Evolutionary conservation across 2,329 filamentous ascomycete genomes (phyloP).

Genomic region (Claviceps digitariae): DNA sequence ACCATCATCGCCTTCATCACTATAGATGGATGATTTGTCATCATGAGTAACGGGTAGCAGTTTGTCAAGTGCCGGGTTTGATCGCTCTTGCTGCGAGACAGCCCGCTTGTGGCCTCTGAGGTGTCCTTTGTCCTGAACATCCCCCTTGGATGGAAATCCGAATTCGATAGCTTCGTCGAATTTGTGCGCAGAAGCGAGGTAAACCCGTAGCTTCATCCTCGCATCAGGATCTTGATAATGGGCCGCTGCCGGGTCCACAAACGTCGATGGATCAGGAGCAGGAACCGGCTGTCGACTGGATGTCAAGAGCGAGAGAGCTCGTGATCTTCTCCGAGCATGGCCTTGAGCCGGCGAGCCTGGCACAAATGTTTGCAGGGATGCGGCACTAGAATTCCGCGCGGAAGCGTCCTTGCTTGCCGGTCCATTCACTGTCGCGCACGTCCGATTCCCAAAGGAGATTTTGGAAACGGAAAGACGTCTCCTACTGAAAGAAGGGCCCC

Average conservation of each 20-base stretch:
- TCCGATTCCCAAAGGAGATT: slow-evolving; percentile 42
- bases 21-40: slow-evolving; percentile 41
- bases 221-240: slow-evolving; percentile 89
- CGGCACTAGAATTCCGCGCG: slow-evolving; percentile 15
- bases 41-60: slow-evolving; percentile 45
- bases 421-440: slow-evolving; percentile 35
- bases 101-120: slow-evolving; percentile 9
- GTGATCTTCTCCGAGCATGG: slow-evolving; percentile 37
- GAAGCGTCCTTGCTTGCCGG: slow-evolving; percentile 30
- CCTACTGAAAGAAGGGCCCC: slow-evolving; percentile 50
- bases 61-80: slow-evolving; percentile 31
- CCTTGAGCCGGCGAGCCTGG: slow-evolving; percentile 12
- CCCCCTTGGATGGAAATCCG: slow-evolving; percentile 62
- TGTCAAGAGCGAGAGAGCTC: slow-evolving; percentile 40
- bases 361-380: slow-evolving; percentile 10
- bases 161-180: slow-evolving; percentile 94
- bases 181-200: slow-evolving; percentile 79
- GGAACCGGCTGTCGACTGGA: slow-evolving; percentile 25
- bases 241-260: slow-evolving; percentile 56
- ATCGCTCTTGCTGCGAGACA: slow-evolving; percentile 13
- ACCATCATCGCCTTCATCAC: no score
- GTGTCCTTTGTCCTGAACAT: slow-evolving; percentile 20
- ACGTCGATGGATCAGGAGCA: slow-evolving; percentile 10
- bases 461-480: slow-evolving; percentile 60
- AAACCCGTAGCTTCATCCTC: slow-evolving; percentile 70